Evolutionary conservation across 192 early-diverging fungal species (phyloP).

Genomic region (Entophlyctis helioformis): DNA sequence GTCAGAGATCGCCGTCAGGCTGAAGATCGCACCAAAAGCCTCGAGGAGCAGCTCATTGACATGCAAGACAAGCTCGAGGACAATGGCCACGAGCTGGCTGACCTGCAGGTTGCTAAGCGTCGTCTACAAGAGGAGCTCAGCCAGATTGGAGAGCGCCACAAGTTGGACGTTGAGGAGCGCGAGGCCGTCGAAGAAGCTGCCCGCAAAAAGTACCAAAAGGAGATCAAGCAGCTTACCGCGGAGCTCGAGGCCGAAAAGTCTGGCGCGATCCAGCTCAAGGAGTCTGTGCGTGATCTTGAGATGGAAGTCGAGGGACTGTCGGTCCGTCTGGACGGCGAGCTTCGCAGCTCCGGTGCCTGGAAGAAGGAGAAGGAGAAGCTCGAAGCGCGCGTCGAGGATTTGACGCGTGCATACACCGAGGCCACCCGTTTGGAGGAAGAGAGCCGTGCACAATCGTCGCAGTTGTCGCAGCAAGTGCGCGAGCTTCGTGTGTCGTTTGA

Average conservation of each 20-base stretch:
- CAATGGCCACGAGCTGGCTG: constrained; percentile 51
- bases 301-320: constrained; percentile 46
- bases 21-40: constrained; percentile 49
- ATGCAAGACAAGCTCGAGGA: constrained; percentile 70
- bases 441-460: constrained; percentile 43
- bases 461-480: constrained; percentile 37
- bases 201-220: constrained; percentile 73
- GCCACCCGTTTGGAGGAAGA: constrained; percentile 46
- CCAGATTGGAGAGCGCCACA: constrained; percentile 55
- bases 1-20: constrained; percentile 43
- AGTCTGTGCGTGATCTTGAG: constrained; percentile 58
- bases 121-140: constrained; percentile 68
- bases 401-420: constrained; percentile 54
- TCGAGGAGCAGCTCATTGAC: constrained; percentile 61
- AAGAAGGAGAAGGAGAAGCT: constrained; percentile 75
- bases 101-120: constrained; percentile 55
- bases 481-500: constrained; percentile 46
- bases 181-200: constrained; percentile 58
- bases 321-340: constrained; percentile 55
- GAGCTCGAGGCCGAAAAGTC: constrained; percentile 68
- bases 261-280: constrained; percentile 47
- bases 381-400: constrained; percentile 56
- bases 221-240: constrained; percentile 62
- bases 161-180: constrained; percentile 64
- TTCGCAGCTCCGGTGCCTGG: constrained; percentile 49